Base-by-base conservation (phyloP, 2,329 filamentous ascomycete genomes). In the Huntiella bhutanensis region DNA sequence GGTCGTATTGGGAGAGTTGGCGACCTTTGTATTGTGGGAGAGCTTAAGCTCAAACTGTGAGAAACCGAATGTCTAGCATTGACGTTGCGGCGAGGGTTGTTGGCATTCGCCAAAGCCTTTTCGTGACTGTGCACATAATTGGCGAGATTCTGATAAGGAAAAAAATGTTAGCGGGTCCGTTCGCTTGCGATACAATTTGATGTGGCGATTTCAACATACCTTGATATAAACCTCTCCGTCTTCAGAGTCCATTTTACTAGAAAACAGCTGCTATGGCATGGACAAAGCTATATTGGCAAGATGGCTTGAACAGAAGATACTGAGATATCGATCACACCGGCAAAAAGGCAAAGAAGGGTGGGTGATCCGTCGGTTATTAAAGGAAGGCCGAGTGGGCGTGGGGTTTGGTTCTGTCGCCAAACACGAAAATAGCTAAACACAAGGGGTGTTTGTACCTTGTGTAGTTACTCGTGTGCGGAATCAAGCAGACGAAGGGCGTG, bases 91-190 rank as follows among this genome's bases (percentile, higher is more conserved):
- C 80, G 80, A 55, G 92, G 71, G 62, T 95, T 88, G 52, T 95
- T 69, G 56, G 88, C 88, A 67, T 96, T 96, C 59, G 91, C 91
- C 52, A 98, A 75, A 34, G 87, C 88, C 66, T 93, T 93, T 65
- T 98, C 91, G 68, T 98, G 86, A 47, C 86, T 94, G 52, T 87
- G 85, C 64, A 98, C 86, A 64, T 94, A 96, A 65, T 80, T 80
- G 59, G 88, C 87, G 60, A 98, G 73, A 71, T 93, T 91, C 88
- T 95, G 61, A 66, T 61, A 52, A 55, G 50, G 55, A 36, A 28
- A 16, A 43, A 28, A 28, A 28, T 10, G 22, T 28, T 28, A 28
- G 22, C 22, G 22, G 22, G 22, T 28, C 22, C 22, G 22, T 8
- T 28, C 22, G 3, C 22, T 28, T 28, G 22, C 2, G 5, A 28